Evolutionary conservation across 2,329 filamentous ascomycete genomes (phyloP).

Genomic region (Pleochaeta shiraiana): DNA sequence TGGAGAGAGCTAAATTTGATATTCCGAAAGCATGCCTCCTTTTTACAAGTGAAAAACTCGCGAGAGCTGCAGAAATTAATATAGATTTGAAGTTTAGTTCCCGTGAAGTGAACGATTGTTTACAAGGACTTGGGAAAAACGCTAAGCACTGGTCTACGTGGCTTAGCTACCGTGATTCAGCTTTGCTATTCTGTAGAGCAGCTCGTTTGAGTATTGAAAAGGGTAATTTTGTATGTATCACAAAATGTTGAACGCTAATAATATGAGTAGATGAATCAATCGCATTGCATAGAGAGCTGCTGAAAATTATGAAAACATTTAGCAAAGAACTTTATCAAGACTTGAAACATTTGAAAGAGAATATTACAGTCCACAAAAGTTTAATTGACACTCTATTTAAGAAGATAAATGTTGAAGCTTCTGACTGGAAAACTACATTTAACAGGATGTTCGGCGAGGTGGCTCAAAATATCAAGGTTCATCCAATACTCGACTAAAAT

Average conservation of each 20-base stretch:
- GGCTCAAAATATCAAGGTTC: conserved; percentile 10
- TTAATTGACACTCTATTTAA: conserved; percentile 12
- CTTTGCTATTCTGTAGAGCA: conserved; percentile 38
- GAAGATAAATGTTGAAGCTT: conserved; percentile 9
- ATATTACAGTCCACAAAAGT: conserved; percentile 10
- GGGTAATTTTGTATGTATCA: conserved; percentile 17
- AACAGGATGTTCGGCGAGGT: conserved; percentile 11
- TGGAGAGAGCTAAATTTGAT: conserved; percentile 27
- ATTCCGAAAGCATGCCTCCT: conserved; percentile 29
- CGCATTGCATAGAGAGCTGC: conserved; percentile 14
- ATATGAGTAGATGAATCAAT: conserved; percentile 15
- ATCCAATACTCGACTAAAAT: neutral
- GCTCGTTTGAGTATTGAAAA: conserved; percentile 35
- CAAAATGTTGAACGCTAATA: conserved; percentile 7
- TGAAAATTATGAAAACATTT: conserved; percentile 15
- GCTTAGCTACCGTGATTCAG: conserved; percentile 37
- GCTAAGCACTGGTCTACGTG: conserved; percentile 42
- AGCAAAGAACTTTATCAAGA: conserved; percentile 11
- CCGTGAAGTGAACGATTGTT: conserved; percentile 26
- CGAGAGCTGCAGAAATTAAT: conserved; percentile 20
- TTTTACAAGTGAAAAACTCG: conserved; percentile 18
- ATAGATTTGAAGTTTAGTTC: conserved; percentile 19
- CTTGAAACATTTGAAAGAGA: conserved; percentile 9
- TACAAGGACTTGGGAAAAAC: conserved; percentile 29
- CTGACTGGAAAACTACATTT: conserved; percentile 11